phyloP scores from a whole-genome alignment of 352 stramenopile genomes.

The Pythium phragmitis region DNA sequence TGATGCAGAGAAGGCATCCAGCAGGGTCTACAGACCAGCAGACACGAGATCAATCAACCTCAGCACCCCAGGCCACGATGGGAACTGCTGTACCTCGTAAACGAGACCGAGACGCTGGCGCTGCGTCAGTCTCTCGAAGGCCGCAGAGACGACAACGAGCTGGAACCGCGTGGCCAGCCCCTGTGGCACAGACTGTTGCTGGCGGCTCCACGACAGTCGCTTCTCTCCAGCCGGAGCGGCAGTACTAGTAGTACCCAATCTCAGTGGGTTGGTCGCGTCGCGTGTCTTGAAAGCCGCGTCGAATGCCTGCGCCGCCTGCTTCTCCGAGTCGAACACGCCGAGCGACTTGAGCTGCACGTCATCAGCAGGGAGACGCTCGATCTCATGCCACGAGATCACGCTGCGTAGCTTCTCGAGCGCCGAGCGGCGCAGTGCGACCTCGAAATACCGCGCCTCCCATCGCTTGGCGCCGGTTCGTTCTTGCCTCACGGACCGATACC shows the following conservation, averaged over 20 bases:
- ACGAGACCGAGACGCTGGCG: slow-evolving; percentile 46
- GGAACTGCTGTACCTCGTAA: slow-evolving; percentile 28
- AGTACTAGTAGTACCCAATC: background rate
- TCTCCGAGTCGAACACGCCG: slow-evolving; percentile 64
- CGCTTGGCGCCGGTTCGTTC: slow-evolving; percentile 51
- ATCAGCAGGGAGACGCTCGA: slow-evolving; percentile 36
- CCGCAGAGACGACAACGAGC: slow-evolving; percentile 47
- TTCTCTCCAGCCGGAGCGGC: background rate
- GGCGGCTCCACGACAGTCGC: background rate
- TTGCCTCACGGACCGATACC: slow-evolving; percentile 65
- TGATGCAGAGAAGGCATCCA: slow-evolving; percentile 5
- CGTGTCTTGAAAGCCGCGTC: slow-evolving; percentile 30
- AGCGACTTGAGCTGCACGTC: slow-evolving; percentile 51
- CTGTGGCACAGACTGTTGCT: slow-evolving; percentile 24
- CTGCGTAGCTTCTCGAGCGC: slow-evolving; percentile 19
- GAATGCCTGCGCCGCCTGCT: slow-evolving; percentile 35
- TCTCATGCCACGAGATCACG: slow-evolving; percentile 33
- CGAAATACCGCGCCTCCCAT: slow-evolving; percentile 61
- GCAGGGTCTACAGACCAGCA: slow-evolving; percentile 3
- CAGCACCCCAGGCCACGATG: background rate
- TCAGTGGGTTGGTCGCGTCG: slow-evolving; percentile 29
- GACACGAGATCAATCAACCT: background rate
- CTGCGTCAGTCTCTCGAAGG: slow-evolving; percentile 47
- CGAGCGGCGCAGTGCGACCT: slow-evolving; percentile 50
- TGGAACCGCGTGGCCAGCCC: slow-evolving; percentile 43